Base-by-base conservation (phyloP, 2,329 filamentous ascomycete species). In the Pestalotiopsis fici region DNA sequence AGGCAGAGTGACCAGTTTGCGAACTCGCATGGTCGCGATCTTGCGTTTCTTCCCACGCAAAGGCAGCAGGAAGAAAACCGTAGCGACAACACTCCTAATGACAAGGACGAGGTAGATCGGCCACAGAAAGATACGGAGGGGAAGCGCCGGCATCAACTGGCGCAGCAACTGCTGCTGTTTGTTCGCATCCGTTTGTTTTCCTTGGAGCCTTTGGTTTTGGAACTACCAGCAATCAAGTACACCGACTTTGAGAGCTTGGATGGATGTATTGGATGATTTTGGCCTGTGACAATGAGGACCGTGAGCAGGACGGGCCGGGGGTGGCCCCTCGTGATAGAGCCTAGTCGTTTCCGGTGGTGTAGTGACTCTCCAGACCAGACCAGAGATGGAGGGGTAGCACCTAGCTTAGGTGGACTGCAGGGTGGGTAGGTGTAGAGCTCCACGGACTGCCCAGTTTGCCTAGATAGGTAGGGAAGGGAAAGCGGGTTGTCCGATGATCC, bases 381-480 rank as follows among this genome's bases (percentile, higher is more conserved):
- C 35, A 62, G 27, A 47, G 35, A 27, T 62, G 59, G 59, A 62
- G 59, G 59, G 59, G 59, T 62, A 62, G 59, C 28, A 60, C 43
- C 43, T 50, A n/a, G 43, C 21, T 35, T 35, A 35, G 31, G 31
- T 35, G 31, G 31, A 11, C 11, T 50, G 18, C 43, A 50, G 43
- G 43, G 43, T 50, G 18, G 43, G 21, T 35, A 54, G 47, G 47
- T n/a, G 6, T n/a, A 57, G n/a, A 57, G 27, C 55, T 57, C 23
- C 55, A 27, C 13, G 27, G 15, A 13, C 15, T 54, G 18, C 47
- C 23, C 13, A 25, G 27, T 57, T 27, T 27, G 23, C 27, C 55
- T 57, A 57, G 47, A 13, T 12, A 54, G 47, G 47, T 12, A 54
- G 21, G 47, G 18, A n/a, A 23, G 25, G 55, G 55, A 57, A 50